Evolutionary conservation across 805 yeast genomes (phyloP), one percentile per base, ranked within the genome.

Genomic region (Pichia californica): DNA sequence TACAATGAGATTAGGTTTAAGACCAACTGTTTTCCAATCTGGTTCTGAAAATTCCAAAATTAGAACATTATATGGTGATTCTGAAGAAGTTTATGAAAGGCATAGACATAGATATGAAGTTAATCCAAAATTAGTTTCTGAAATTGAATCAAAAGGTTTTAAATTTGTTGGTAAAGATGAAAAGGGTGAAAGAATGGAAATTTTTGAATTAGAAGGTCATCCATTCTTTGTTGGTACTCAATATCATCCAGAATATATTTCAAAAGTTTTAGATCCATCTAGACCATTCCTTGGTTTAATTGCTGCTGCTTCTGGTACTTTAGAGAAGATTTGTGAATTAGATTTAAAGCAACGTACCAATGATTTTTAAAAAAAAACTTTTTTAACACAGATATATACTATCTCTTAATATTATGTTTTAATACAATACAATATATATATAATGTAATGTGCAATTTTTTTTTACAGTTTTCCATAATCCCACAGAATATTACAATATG

Each of bases 61-160:
- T 57, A 79, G 85, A 65, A 75, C 78, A 66, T 71, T 91, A 43
- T 91, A 91, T 63, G 94, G 93, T 45, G 79, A 76, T 46, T 72
- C 73, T 25, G 73, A 70, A 2, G 68, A 74, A 36, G 89, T 88
- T 40, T 71, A 71, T 48, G 99, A 93, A 71, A 86, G 99, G 75
- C 99, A 93, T 66, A 84, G 99, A 72, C 99, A 93, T 67, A 81
- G 99, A 70, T 93, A 93, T 65, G 99, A 93, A 67, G 86, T 93
- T 56, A 91, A 89, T 67, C 99, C 99, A 14, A 77, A 75, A 51
- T 71, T 86, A 54, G 82, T 89, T 51, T 70, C 67, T 15, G 66
- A 69, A 35, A 76, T 91, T 49, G 98, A 93, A 67, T 64, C 65
- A 7, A 69, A 81, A 40, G 99, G 98, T 16, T 74, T 94, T 64